Conservation (phyloP, 2,329 filamentous ascomycete genomes). For the Cryphonectria radicalis region DNA sequence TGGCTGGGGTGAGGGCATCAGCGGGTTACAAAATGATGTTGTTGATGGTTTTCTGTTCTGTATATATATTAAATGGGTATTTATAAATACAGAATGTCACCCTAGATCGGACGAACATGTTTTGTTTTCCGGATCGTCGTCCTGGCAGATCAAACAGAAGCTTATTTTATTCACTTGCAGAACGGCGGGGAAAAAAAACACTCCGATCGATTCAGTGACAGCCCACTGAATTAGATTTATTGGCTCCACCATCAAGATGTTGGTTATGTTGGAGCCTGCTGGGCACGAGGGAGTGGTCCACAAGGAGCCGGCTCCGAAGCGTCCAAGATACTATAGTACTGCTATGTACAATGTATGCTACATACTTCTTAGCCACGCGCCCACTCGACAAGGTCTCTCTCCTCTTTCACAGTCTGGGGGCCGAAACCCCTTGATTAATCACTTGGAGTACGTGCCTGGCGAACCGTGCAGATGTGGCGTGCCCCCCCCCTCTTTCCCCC, state of each 20-base stretch:
- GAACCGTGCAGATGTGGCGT: conserved; percentile 3
- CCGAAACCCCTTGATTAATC: not conserved
- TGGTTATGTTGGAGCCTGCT: not conserved
- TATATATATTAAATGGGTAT: not conserved
- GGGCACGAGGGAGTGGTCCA: no score
- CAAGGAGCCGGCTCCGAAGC: not conserved
- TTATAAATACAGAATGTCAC: not conserved
- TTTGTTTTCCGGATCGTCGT: not conserved
- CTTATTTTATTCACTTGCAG: not conserved
- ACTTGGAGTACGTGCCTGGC: not conserved
- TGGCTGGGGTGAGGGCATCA: not conserved
- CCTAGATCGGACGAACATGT: conserved; percentile 5
- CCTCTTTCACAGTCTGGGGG: not conserved
- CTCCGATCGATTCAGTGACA: not conserved
- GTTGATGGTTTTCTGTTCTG: not conserved
- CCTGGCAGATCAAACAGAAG: not conserved
- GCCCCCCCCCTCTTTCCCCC: not conserved
- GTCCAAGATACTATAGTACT: not conserved
- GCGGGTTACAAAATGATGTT: not conserved
- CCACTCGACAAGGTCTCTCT: not conserved
- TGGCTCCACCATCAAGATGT: not conserved
- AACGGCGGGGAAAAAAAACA: not conserved
- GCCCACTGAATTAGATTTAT: not conserved
- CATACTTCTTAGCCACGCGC: not conserved
- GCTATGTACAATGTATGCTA: not conserved